Conservation (phyloP, 805 yeast genomes). For the Cyberlindnera mycetangii region DNA sequence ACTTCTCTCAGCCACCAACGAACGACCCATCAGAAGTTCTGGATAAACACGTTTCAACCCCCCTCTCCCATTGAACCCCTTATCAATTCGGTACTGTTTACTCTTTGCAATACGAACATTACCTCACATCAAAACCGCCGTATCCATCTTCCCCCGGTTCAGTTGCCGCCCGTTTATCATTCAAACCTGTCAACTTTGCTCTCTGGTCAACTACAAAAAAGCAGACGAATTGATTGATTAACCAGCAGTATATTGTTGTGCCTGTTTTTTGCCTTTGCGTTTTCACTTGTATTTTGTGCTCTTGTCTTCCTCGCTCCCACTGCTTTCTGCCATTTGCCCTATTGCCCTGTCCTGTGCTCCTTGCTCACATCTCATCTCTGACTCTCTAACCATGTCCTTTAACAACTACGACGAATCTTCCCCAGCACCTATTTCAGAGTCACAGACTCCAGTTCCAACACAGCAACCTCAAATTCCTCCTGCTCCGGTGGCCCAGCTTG, state of each 20-base stretch:
- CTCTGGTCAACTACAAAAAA: background rate
- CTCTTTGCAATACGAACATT: too few relatives aligned
- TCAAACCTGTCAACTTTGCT: background rate
- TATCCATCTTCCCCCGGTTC: background rate
- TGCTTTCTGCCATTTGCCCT: too few relatives aligned
- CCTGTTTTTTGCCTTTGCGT: background rate
- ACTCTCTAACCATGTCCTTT: background rate
- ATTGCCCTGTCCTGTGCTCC: too few relatives aligned
- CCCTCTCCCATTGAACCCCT: too few relatives aligned
- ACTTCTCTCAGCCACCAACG: background rate
- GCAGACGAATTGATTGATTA: too few relatives aligned
- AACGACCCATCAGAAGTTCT: background rate
- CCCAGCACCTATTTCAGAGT: conserved; percentile 5
- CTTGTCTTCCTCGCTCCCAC: background rate
- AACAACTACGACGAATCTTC: conserved; percentile 6
- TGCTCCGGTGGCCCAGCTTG: conserved; percentile 25
- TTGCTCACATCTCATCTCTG: too few relatives aligned
- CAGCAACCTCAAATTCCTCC: conserved; percentile 5
- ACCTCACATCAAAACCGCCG: background rate
- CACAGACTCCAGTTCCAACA: background rate
- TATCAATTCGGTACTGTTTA: too few relatives aligned
- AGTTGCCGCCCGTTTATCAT: background rate
- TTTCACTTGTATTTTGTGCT: too few relatives aligned
- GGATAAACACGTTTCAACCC: too few relatives aligned
- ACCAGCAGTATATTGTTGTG: too few relatives aligned